A percentile compares a stretch with the other conserved stretches of the same genome.
phyloP scores from a whole-genome alignment of 2,329 filamentous ascomycete species.

The Teratosphaeria viscida region DNA sequence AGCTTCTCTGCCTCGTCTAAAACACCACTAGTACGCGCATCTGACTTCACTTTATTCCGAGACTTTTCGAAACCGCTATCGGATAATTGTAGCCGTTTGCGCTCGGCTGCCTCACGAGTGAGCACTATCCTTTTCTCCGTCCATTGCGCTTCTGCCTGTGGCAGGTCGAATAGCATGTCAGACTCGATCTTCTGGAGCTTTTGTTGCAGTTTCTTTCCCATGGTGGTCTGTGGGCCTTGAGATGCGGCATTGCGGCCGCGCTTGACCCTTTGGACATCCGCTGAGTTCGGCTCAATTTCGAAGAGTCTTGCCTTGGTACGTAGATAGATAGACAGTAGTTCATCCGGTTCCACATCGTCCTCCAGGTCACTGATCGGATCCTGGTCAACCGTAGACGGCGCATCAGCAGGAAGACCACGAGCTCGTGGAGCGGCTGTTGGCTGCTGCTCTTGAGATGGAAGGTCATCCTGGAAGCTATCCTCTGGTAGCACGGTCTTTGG shows the following conservation, averaged over 20 bases:
- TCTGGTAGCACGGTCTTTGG: background rate
- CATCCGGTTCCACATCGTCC: slow-evolving; percentile 40
- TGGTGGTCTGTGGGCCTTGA: slow-evolving; percentile 29
- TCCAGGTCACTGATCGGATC: slow-evolving; percentile 38
- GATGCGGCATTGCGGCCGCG: slow-evolving; percentile 9
- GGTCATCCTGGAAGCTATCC: background rate
- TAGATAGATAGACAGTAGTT: slow-evolving; percentile 61
- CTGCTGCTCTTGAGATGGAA: background rate
- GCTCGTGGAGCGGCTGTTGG: background rate
- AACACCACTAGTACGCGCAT: background rate
- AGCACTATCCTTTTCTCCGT: slow-evolving; percentile 32
- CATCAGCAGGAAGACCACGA: background rate
- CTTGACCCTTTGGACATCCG: slow-evolving; percentile 44
- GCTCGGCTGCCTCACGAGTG: slow-evolving; percentile 29
- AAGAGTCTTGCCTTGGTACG: slow-evolving; percentile 53
- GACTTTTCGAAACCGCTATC: background rate
- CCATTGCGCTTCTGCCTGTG: slow-evolving; percentile 38
- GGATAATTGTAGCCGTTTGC: slow-evolving; percentile 19
- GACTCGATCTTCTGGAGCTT: slow-evolving; percentile 70
- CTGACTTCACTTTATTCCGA: background rate
- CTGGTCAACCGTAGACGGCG: slow-evolving; percentile 12
- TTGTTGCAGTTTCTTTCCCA: slow-evolving; percentile 48
- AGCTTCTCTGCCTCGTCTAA: background rate
- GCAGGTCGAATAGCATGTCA: slow-evolving; percentile 41
- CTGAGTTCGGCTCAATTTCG: slow-evolving; percentile 30